Conservation (phyloP, 495 filamentous ascomycete genomes). For the Talaromyces ruber region DNA sequence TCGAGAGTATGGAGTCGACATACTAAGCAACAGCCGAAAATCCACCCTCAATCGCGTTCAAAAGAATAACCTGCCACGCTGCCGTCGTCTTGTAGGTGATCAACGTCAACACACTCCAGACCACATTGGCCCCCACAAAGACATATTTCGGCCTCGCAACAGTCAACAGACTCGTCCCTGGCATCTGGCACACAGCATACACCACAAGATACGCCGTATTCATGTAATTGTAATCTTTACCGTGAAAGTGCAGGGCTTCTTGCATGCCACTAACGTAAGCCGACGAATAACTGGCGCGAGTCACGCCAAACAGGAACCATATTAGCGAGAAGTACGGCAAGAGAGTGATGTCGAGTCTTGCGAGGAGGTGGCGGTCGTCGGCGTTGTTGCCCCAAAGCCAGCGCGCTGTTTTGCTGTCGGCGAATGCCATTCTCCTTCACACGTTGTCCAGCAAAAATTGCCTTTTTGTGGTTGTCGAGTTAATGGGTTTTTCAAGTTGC, state of each 20-base stretch:
- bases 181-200: conserved; percentile 31
- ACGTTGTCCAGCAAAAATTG: neutral
- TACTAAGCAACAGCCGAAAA: conserved; percentile 30
- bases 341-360: conserved; percentile 22
- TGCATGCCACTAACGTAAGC: conserved; percentile 33
- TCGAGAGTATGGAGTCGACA: neutral
- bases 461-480: neutral
- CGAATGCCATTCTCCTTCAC: conserved; percentile 7
- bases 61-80: conserved; percentile 25
- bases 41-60: conserved; percentile 27
- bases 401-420: conserved; percentile 11
- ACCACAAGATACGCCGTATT: conserved; percentile 27
- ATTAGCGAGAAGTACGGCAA: conserved; percentile 27
- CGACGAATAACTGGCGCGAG: conserved; percentile 26
- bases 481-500: neutral
- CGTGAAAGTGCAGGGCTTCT: conserved; percentile 23
- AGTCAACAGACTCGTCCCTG: conserved; percentile 23
- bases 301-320: conserved; percentile 30
- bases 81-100: conserved; percentile 24
- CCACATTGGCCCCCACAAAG: conserved; percentile 24
- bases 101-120: conserved; percentile 24
- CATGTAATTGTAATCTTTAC: conserved; percentile 32
- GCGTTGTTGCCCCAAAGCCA: conserved; percentile 22
- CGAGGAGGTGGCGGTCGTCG: conserved; percentile 19
- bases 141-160: conserved; percentile 24